Evolutionary conservation across 208 protist genomes (phyloP).

Genomic region (Strigomonas galati): DNA sequence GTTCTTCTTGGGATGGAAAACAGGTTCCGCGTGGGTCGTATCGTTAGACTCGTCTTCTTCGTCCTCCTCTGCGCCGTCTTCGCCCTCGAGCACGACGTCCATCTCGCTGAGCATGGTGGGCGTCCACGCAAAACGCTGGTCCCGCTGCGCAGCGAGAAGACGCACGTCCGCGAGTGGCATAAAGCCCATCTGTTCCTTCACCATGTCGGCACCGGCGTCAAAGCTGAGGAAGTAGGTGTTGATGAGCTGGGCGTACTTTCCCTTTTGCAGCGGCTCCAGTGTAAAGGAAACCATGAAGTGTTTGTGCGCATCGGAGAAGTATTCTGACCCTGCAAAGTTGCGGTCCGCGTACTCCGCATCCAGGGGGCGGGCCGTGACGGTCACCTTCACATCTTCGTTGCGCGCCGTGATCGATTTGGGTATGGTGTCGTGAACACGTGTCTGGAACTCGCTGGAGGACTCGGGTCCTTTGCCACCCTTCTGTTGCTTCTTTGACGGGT

Average conservation of each 20-base stretch:
- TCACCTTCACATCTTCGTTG: slow-evolving; percentile 53
- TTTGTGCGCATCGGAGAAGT: slow-evolving; percentile 57
- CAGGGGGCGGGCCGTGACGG: slow-evolving; percentile 43
- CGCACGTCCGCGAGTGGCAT: neutral
- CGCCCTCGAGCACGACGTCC: neutral
- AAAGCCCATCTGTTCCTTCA: slow-evolving; percentile 2
- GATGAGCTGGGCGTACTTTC: neutral
- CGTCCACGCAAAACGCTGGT: neutral
- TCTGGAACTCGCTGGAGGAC: slow-evolving; percentile 18
- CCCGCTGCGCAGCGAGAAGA: neutral
- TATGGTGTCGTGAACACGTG: slow-evolving; percentile 22
- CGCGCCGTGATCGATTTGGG: slow-evolving; percentile 30
- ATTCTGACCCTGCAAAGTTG: slow-evolving; percentile 26
- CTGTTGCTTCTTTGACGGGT: neutral
- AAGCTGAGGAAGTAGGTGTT: slow-evolving; percentile 19
- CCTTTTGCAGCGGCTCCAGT: slow-evolving; percentile 25
- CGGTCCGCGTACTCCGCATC: slow-evolving; percentile 36
- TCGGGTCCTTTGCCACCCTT: slow-evolving; percentile 6
- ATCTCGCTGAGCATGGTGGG: too few species aligned
- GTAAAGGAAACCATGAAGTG: slow-evolving; percentile 50
- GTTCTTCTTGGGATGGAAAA: neutral
- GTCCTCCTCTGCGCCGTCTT: neutral
- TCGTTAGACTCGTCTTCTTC: neutral
- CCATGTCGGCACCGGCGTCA: neutral
- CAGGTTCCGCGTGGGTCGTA: neutral